Evolutionary conservation across 2,329 filamentous ascomycete genomes (phyloP).

Genomic region (Claviceps capensis): DNA sequence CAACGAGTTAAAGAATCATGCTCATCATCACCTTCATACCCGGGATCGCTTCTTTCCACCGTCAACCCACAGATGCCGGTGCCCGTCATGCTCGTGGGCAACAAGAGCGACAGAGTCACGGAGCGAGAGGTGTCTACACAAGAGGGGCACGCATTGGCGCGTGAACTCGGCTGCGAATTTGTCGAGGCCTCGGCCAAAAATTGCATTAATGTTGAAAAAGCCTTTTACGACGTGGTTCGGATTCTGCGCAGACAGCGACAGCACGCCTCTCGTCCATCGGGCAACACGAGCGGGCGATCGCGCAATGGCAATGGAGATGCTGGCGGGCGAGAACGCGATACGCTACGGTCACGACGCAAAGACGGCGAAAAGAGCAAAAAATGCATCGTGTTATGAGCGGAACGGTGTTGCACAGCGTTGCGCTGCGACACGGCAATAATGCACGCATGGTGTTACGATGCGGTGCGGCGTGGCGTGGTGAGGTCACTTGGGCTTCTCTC

Average conservation of each 20-base stretch:
- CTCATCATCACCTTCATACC: conserved; percentile 61
- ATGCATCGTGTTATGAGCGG: conserved; percentile 26
- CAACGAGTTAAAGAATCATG: conserved; percentile 92
- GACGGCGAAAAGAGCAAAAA: conserved; percentile 24
- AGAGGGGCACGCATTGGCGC: conserved; percentile 82
- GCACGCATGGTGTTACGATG: no score
- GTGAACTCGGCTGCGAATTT: conserved; percentile 89
- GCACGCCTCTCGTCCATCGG: conserved; percentile 28
- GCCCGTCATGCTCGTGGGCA: conserved; percentile 95
- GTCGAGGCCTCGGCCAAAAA: conserved; percentile 96
- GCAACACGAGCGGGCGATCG: conserved; percentile 23
- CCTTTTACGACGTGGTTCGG: conserved; percentile 93
- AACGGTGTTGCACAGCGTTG: neutral
- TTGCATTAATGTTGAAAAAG: conserved; percentile 96
- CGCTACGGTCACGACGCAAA: conserved; percentile 19
- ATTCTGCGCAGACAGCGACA: conserved; percentile 76
- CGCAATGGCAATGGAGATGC: conserved; percentile 23
- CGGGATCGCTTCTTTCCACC: conserved; percentile 56
- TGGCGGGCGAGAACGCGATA: conserved; percentile 18
- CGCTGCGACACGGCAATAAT: neutral
- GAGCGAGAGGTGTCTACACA: conserved; percentile 95
- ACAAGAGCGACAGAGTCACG: conserved; percentile 94
- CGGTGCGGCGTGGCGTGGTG: neutral
- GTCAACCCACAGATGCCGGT: conserved; percentile 52
- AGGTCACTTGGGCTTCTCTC: neutral